Percentiles rank a stretch among this genome's conserved stretches.
Evolutionary conservation across 2,329 filamentous ascomycete genomes (phyloP).

Genomic region (Pseudogymnoascus sp.): DNA sequence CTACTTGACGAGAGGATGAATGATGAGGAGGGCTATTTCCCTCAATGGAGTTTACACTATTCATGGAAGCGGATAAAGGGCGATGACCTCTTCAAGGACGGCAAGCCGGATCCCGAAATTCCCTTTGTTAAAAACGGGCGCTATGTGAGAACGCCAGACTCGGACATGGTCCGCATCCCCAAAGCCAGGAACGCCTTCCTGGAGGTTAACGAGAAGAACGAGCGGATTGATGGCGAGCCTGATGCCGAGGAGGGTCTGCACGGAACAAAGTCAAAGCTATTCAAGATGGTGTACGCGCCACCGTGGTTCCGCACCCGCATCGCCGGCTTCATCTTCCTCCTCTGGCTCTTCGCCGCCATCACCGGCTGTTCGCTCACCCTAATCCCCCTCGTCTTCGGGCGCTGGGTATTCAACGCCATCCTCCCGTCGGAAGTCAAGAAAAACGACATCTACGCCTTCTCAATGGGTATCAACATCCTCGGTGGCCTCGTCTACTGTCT

Average conservation of each 20-base stretch:
- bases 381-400: constrained; percentile 76
- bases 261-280: constrained; percentile 39
- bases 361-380: constrained; percentile 83
- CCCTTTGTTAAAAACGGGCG: constrained; percentile 61
- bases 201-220: constrained; percentile 60
- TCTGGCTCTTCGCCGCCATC: constrained; percentile 88
- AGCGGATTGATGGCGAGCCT: constrained; percentile 51
- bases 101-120: constrained; percentile 22
- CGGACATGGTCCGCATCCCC: constrained; percentile 88
- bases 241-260: constrained; percentile 50
- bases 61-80: constrained; percentile 33
- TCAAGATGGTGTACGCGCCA: constrained; percentile 66
- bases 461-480: constrained; percentile 76
- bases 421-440: constrained; percentile 66
- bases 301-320: constrained; percentile 76
- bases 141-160: constrained; percentile 88
- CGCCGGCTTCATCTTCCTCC: constrained; percentile 74
- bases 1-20: constrained; percentile 75
- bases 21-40: constrained; percentile 71
- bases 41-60: constrained; percentile 52
- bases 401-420: constrained; percentile 64
- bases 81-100: constrained; percentile 11
- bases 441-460: constrained; percentile 96
- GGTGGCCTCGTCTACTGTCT: constrained; percentile 58
- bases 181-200: constrained; percentile 78